These are phyloP conservation scores for Fusarium bactridioides DNA, from an alignment of 2,329 filamentous ascomycete genomes.

Conservation along the genomic window DNA sequence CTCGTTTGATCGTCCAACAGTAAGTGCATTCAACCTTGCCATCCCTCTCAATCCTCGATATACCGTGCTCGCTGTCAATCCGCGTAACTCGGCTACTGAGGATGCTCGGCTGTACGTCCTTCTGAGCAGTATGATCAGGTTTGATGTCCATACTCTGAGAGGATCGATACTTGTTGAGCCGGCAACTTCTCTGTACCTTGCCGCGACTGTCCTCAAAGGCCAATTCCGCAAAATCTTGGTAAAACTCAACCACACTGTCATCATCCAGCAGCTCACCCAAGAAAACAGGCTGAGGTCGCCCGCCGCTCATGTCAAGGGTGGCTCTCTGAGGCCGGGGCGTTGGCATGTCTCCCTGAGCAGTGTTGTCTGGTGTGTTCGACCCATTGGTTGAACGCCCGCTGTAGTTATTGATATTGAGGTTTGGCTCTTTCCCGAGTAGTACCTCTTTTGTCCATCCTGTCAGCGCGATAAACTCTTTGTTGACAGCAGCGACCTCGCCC, in stretches of 20 bases:
- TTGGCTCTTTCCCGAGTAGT: conserved; percentile 84
- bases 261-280: conserved; percentile 93
- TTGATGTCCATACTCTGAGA: conserved; percentile 63
- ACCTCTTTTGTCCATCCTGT: conserved; percentile 95
- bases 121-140: conserved; percentile 52
- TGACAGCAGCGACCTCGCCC: conserved; percentile 92
- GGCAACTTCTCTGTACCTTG: conserved; percentile 82
- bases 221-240: conserved; percentile 91
- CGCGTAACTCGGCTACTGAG: conserved; percentile 67
- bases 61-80: conserved; percentile 78
- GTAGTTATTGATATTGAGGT: conserved; percentile 80
- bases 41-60: conserved; percentile 82
- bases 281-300: conserved; percentile 79
- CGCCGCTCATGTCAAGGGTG: conserved; percentile 54
- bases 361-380: conserved; percentile 48
- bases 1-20: conserved; percentile 95
- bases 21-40: conserved; percentile 95
- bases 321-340: conserved; percentile 61
- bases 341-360: conserved; percentile 49
- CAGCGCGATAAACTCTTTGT: conserved; percentile 95
- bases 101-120: conserved; percentile 54
- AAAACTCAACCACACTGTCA: conserved; percentile 91
- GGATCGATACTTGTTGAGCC: conserved; percentile 88
- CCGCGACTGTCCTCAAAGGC: conserved; percentile 92
- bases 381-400: conserved; percentile 51